Evolutionary conservation across 352 stramenopile species (phyloP).

Genomic region (Pythium chondricola): DNA sequence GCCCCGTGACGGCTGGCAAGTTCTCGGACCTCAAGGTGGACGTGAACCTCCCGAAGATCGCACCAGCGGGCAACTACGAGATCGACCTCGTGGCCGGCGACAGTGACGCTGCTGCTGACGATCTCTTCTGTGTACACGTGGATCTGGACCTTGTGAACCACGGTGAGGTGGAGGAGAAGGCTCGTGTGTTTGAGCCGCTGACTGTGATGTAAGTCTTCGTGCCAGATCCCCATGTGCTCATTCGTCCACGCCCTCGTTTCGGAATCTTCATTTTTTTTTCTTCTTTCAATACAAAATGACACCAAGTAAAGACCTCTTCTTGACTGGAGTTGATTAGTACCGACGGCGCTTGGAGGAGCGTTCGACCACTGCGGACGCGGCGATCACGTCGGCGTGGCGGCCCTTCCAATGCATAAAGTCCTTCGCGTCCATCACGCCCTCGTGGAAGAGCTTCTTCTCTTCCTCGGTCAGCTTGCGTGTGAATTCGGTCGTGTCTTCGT

Average conservation of each 20-base stretch:
- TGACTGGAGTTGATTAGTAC: constrained; percentile 15
- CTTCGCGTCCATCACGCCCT: constrained; percentile 52
- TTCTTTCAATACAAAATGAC: neutral
- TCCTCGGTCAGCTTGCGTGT: constrained; percentile 62
- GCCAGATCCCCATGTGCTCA: neutral
- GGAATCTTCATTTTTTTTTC: neutral
- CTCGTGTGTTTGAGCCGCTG: constrained; percentile 65
- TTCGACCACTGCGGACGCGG: constrained; percentile 44
- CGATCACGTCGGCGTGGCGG: constrained; percentile 59
- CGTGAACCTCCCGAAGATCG: constrained; percentile 78
- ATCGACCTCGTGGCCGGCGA: constrained; percentile 62
- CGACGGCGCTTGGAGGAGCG: constrained; percentile 59
- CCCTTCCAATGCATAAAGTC: constrained; percentile 80
- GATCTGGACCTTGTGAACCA: constrained; percentile 53
- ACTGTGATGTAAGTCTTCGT: constrained; percentile 46
- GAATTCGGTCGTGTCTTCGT: constrained; percentile 83
- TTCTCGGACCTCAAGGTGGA: constrained; percentile 67
- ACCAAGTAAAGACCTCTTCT: neutral
- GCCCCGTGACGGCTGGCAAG: constrained; percentile 59
- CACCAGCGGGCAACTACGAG: constrained; percentile 74
- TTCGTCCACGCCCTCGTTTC: neutral
- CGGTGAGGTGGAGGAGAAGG: constrained; percentile 24
- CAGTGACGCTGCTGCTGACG: constrained; percentile 23
- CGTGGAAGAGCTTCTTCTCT: constrained; percentile 66
- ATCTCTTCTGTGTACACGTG: constrained; percentile 79